Evolutionary conservation across 202 grass and related monocot species (phyloP).

Genomic region (Elaeis oleifera): DNA sequence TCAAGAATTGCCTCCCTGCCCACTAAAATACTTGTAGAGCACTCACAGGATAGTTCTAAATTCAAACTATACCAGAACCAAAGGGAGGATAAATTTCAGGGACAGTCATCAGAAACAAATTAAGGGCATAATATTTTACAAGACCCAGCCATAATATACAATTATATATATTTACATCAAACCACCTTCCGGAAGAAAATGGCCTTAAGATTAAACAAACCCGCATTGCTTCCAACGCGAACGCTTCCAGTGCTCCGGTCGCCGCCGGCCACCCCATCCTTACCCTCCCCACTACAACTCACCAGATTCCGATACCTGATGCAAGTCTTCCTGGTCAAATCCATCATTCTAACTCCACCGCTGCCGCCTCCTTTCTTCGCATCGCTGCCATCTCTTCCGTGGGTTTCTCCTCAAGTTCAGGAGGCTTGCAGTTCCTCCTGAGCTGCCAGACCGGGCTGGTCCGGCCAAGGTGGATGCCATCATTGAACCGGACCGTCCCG

Average conservation of each 20-base stretch:
- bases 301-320: constrained; percentile 67
- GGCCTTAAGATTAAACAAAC: constrained; percentile 42
- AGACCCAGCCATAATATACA: too few relatives aligned
- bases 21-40: too few relatives aligned
- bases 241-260: constrained; percentile 4
- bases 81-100: too few relatives aligned
- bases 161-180: constrained; percentile 14
- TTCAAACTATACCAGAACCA: too few relatives aligned
- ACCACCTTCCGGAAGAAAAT: constrained; percentile 78
- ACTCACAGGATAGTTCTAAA: too few relatives aligned
- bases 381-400: constrained; percentile 5
- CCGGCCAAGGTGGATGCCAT: constrained; percentile 53
- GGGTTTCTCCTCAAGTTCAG: not conserved
- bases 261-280: constrained; percentile 2
- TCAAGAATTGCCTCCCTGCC: too few relatives aligned
- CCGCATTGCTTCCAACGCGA: constrained; percentile 2
- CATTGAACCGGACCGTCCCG: constrained; percentile 27
- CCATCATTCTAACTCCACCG: constrained; percentile 37
- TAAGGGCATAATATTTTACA: too few relatives aligned
- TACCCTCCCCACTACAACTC: constrained; percentile 37
- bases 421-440: constrained; percentile 10
- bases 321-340: constrained; percentile 63
- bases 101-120: too few relatives aligned
- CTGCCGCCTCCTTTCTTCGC: constrained; percentile 9
- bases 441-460: constrained; percentile 77